Evolutionary conservation across 371 early-diverging fungal genomes (phyloP).

Genomic region (Mortierella polycephala): DNA sequence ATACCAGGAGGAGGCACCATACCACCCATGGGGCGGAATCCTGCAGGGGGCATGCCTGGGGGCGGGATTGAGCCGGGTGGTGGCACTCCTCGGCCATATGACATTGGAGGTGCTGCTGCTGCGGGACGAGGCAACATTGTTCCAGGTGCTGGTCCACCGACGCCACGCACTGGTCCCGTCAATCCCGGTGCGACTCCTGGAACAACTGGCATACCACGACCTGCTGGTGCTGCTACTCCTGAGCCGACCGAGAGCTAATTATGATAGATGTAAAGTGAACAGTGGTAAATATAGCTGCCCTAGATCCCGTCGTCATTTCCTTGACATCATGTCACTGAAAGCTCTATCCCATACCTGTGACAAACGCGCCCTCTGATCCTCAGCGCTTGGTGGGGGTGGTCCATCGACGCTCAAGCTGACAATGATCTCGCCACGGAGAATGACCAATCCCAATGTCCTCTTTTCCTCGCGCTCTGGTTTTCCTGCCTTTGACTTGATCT

Average conservation of each 20-base stretch:
- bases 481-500: slow-evolving; percentile 74
- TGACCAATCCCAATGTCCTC: slow-evolving; percentile 92
- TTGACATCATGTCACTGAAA: background rate
- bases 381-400: slow-evolving; percentile 86
- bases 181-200: slow-evolving; percentile 74
- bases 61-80: slow-evolving; percentile 51
- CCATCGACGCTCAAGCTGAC: slow-evolving; percentile 92
- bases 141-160: slow-evolving; percentile 91
- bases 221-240: slow-evolving; percentile 86
- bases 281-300: background rate
- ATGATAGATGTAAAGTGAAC: background rate
- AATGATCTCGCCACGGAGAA: slow-evolving; percentile 93
- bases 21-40: slow-evolving; percentile 55
- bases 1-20: slow-evolving; percentile 70
- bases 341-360: slow-evolving; percentile 38
- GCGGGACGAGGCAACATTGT: slow-evolving; percentile 76
- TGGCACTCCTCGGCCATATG: slow-evolving; percentile 77
- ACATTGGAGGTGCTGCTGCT: slow-evolving; percentile 71
- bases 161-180: slow-evolving; percentile 90
- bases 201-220: slow-evolving; percentile 89
- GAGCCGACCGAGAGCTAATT: slow-evolving; percentile 68
- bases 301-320: background rate
- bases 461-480: slow-evolving; percentile 74
- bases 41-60: slow-evolving; percentile 61
- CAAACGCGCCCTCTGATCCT: slow-evolving; percentile 65